Evolutionary conservation across 2,329 filamentous ascomycete genomes (phyloP).

Genomic region (Aspergillus melleus): DNA sequence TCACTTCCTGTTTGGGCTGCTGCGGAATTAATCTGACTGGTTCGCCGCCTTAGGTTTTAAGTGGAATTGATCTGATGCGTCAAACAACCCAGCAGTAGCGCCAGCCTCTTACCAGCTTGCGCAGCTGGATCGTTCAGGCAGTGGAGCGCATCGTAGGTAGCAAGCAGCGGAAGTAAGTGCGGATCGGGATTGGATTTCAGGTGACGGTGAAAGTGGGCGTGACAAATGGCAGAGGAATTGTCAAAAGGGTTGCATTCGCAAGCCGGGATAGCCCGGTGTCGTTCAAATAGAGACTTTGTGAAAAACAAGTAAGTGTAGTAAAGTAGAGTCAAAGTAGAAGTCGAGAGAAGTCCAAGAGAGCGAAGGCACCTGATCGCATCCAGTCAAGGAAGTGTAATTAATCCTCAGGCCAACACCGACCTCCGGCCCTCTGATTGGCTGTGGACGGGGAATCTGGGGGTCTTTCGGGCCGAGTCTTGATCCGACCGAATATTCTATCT

Average conservation of each 20-base stretch:
- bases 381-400: no score
- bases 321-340: no score
- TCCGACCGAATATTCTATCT: conserved; percentile 18
- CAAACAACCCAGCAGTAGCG: neutral
- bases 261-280: neutral
- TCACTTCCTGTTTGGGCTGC: neutral
- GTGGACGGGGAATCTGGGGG: conserved; percentile 22
- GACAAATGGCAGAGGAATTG: neutral
- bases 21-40: conserved; percentile 6
- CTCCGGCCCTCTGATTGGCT: conserved; percentile 26
- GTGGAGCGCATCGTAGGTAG: neutral
- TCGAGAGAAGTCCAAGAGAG: no score
- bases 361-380: no score
- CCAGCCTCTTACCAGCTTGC: conserved; percentile 1
- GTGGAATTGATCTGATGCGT: conserved; percentile 3
- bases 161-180: neutral
- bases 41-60: neutral
- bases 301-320: no score
- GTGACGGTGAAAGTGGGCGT: neutral
- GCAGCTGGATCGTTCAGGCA: neutral
- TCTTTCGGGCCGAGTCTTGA: conserved; percentile 30
- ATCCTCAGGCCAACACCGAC: conserved; percentile 1
- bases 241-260: neutral
- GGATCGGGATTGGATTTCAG: neutral
- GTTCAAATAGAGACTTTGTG: no score